Evolutionary conservation across 352 stramenopile genomes (phyloP), one percentile per base, ranked within the genome.

Genomic region (Plasmopara viticola): DNA sequence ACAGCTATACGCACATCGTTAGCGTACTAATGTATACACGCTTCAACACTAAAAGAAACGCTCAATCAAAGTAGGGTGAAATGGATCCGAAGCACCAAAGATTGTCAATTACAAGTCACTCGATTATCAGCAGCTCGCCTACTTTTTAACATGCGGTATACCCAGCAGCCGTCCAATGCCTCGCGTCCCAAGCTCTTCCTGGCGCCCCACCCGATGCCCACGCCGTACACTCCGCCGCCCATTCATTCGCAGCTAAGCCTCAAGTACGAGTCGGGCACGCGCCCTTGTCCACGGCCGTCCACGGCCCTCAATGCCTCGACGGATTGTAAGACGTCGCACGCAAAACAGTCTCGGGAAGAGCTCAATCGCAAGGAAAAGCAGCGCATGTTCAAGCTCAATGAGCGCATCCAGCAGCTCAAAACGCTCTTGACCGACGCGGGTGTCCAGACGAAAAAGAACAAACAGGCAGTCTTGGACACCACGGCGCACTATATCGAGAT

Each of bases 321-420:
- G 14, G 60, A 48, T 38, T 52, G 12, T 18, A n/a, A 20, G 2
- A 4, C 30, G 10, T 44, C 46, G 1, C 34, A 29, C 29, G 66
- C 43, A 13, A 9, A 81, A 51, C 78, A 77, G 39, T 88, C 72
- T 13, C 74, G 81, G 5, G 78, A 91, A 48, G 81, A 91, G 34
- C 64, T 91, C 9, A 91, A 91, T 60, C 37, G 84, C 15, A 89
- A 90, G 66, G 82, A 93, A 64, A 93, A 93, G 62, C 86, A 90
- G 74, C 78, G 82, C 51, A 90, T 93, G 82, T 90, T 88, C 44
- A 93, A 93, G 71, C 72, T 93, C 4, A 93, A 90, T 48, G 79
- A 93, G 48, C 80, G 78, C 42, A 93, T 90, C 57, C 84, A 72
- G 37, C 68, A 86, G 53, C 66, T 91, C 14, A 87, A 87, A 57